Evolutionary conservation across 2,329 filamentous ascomycete species (phyloP), one percentile per base, ranked within the genome.

Genomic region (Diplodia corticola): DNA sequence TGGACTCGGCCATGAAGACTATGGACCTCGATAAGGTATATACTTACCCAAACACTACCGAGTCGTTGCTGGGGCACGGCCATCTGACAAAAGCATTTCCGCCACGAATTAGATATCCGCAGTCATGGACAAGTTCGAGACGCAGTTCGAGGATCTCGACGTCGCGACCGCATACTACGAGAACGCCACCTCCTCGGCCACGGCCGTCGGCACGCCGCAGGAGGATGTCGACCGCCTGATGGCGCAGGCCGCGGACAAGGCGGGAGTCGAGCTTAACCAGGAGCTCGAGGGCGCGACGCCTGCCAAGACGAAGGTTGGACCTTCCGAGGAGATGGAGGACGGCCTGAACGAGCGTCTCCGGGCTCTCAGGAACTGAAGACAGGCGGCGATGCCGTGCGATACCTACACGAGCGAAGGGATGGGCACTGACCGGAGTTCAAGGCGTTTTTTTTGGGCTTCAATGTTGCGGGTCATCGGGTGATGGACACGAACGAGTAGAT

Each of bases 141-240:
- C 83, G 61, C 81, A 83, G 69, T 83, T 83, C 71, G 81, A 84
- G 67, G 80, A 83, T 70, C 75, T 84, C 50, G 82, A 84, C 68
- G 81, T 83, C 49, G 81, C 80, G 48, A 82, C 81, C 9, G 81
- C 88, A 71, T 92, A 93, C 79, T 95, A 95, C 79, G 91, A 94
- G 78, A 92, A 93, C 74, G 91, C 92, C 67, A 94, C 93, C 69
- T 88, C 86, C 24, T 89, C 90, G 68, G 90, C 90, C 44, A 96
- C 92, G 77, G 91, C 79, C 73, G 89, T 81, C 76, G 91, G 83
- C 77, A 93, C 81, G 80, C 91, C 81, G 79, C 86, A 96, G 76
- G 92, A 96, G 71, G 92, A 93, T 71, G 92, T 96, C 1, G 92
- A 96, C 77, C 88, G 92, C 70, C 80, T 96, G 69, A 90, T 96